These are phyloP conservation scores for Rasamsonia emersonii DNA, from an alignment of 2,329 filamentous ascomycete genomes.

Conservation along the genomic window DNA sequence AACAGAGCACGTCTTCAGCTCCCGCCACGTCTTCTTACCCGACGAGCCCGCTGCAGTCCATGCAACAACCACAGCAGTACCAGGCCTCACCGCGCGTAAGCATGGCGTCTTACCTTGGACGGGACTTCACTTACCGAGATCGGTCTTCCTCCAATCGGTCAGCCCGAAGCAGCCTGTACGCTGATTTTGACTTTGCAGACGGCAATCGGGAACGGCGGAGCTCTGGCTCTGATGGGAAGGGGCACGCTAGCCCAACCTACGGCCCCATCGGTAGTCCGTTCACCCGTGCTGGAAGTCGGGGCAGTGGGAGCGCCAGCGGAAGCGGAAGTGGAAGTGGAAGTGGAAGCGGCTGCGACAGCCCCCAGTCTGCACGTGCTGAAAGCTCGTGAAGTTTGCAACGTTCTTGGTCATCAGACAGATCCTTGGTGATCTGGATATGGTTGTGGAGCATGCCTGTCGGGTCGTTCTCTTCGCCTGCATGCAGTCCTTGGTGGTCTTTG, in stretches of 20 bases:
- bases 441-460: too few relatives aligned
- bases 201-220: conserved; percentile 20
- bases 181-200: conserved; percentile 23
- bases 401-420: too few relatives aligned
- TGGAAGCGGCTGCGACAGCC: conserved; percentile 33
- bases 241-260: conserved; percentile 26
- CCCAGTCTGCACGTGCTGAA: conserved; percentile 29
- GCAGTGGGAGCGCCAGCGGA: conserved; percentile 33
- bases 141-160: conserved; percentile 37
- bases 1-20: conserved; percentile 26
- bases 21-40: conserved; percentile 24
- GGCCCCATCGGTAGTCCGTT: conserved; percentile 31
- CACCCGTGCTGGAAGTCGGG: conserved; percentile 37
- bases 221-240: conserved; percentile 23
- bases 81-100: conserved; percentile 26
- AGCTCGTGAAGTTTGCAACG: conserved; percentile 17
- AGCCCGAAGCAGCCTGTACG: conserved; percentile 28
- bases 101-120: conserved; percentile 22
- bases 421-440: too few relatives aligned
- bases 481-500: too few relatives aligned
- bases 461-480: too few relatives aligned
- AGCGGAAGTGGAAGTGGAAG: conserved; percentile 33
- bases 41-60: conserved; percentile 25
- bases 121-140: conserved; percentile 25
- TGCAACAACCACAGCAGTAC: conserved; percentile 22